Conservation (phyloP, 257 asterid genomes). For the Perilla frutescens region DNA sequence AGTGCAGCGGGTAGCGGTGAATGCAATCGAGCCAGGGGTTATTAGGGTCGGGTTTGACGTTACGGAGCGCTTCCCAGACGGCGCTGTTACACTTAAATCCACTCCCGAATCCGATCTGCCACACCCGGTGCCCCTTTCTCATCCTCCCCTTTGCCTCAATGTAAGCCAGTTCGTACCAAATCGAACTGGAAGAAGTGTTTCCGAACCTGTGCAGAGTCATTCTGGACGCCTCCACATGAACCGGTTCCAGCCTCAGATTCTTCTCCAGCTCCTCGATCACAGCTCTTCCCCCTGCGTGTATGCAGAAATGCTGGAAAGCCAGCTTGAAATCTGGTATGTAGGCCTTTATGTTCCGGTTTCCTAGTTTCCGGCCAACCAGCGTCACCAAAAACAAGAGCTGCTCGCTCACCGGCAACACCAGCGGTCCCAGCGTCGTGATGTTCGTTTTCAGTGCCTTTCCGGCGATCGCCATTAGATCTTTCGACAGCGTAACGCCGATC, state of each 20-base stretch:
- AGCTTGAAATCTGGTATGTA: slow-evolving; percentile 50
- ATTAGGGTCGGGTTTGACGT: slow-evolving; percentile 31
- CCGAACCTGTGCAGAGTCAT: slow-evolving; percentile 53
- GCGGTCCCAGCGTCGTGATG: slow-evolving; percentile 45
- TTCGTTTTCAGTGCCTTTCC: slow-evolving; percentile 42
- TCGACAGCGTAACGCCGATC: slow-evolving; percentile 40
- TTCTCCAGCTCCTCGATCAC: slow-evolving; percentile 50
- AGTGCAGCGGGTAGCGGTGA: slow-evolving; percentile 30
- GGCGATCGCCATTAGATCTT: slow-evolving; percentile 42
- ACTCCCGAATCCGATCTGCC: slow-evolving; percentile 53
- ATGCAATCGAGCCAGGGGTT: slow-evolving; percentile 48
- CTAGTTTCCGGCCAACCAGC: slow-evolving; percentile 30
- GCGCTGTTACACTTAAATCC: slow-evolving; percentile 52
- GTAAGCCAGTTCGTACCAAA: slow-evolving; percentile 47
- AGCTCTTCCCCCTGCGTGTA: slow-evolving; percentile 50
- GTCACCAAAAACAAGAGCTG: slow-evolving; percentile 35
- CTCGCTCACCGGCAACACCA: slow-evolving; percentile 43
- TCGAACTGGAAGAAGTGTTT: slow-evolving; percentile 47
- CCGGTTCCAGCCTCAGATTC: slow-evolving; percentile 36
- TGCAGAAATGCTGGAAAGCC: slow-evolving; percentile 49
- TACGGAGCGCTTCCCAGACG: slow-evolving; percentile 38
- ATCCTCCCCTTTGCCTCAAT: slow-evolving; percentile 47
- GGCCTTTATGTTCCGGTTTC: slow-evolving; percentile 31
- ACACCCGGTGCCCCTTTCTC: slow-evolving; percentile 44
- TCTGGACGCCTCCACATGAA: slow-evolving; percentile 47